Evolutionary conservation across 371 early-diverging fungal genomes (phyloP), one percentile per base, ranked within the genome.

Genomic region (Syncephalastrum racemosum): DNA sequence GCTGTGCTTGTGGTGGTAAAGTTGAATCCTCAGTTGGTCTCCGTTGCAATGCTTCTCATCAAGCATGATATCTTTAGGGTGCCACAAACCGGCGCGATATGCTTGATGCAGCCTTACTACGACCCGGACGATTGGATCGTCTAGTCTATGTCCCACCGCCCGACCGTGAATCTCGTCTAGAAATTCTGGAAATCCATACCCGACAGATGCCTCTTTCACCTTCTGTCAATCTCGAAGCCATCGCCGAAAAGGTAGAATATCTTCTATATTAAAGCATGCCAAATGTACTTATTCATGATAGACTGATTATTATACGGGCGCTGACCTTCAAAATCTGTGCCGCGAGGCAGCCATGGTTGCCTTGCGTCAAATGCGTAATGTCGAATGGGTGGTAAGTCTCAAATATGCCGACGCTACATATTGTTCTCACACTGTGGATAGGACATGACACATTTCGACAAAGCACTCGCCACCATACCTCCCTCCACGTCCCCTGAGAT

Each of bases 81-180:
- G 99, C 99, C 2, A 99, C 99, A 0, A 99, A 99, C 70, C 87
- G 99, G 46, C 96, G 98, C 0, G 99, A 99, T 63, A 81, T 95
- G 83, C 73, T 96, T 45, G 99, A 96, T 67, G 89, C 90, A 15
- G 99, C 99, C 6, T 68, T 99, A 19, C 66, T 99, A 67, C 73
- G 99, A 39, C 96, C 99, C 0, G 99, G 99, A 2, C 80, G 99
- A 56, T 96, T 99, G 66, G 99, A 99, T 71, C 83, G 84, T 19
- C 71, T 95, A 4, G 74, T 99, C 3, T 94, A 97, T 73, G 93
- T 94, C 15, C 93, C 94, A 5, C 94, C 95, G 4, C 98, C 99
- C 0, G 97, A 98, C 69, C 60, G 66, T 15, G 62, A 66, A 1
- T 90, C 93, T 4, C 77, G 99, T 23, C 51, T 59, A 4, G 90